Percentiles rank a stretch among this genome's conserved stretches.
phyloP scores from a whole-genome alignment of 2,329 filamentous ascomycete species.

The Colletotrichum incanum region DNA sequence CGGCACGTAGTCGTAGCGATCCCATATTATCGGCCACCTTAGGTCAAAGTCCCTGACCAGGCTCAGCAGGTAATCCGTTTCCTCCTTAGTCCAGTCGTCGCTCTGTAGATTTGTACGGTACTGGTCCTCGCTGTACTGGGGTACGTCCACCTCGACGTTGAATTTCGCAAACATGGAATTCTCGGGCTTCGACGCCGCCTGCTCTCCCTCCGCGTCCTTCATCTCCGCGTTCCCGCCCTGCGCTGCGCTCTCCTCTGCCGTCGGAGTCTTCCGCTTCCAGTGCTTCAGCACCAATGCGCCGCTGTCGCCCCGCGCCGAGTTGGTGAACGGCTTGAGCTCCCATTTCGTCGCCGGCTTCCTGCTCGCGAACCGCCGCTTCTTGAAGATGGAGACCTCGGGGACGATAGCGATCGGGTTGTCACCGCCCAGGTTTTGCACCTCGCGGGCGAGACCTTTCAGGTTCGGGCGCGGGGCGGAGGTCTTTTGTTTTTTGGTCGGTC shows the following conservation, averaged over 20 bases:
- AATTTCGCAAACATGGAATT: constrained; percentile 86
- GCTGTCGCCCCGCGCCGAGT: constrained; percentile 80
- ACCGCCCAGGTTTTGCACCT: constrained; percentile 76
- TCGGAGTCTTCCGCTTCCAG: constrained; percentile 79
- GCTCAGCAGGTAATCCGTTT: constrained; percentile 91
- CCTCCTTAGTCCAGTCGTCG: constrained; percentile 89
- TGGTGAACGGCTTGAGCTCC: constrained; percentile 81
- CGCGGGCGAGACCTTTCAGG: constrained; percentile 75
- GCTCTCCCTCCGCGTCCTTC: constrained; percentile 56
- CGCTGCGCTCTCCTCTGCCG: constrained; percentile 55
- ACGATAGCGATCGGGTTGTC: constrained; percentile 79
- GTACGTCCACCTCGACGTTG: constrained; percentile 85
- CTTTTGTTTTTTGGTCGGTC: constrained; percentile 84
- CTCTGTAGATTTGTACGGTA: constrained; percentile 83
- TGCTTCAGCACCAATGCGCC: constrained; percentile 79
- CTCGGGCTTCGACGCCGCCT: constrained; percentile 55
- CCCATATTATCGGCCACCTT: constrained; percentile 92
- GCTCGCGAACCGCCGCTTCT: constrained; percentile 70
- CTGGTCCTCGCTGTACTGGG: constrained; percentile 88
- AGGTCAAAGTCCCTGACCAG: constrained; percentile 85
- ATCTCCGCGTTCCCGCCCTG: constrained; percentile 46
- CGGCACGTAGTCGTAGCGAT: constrained; percentile 86
- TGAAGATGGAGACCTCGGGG: constrained; percentile 72
- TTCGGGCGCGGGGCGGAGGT: constrained; percentile 72
- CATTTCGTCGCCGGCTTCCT: constrained; percentile 73